phyloP scores from a whole-genome alignment of 176 grass and related monocot genomes.

The Otatea glauca region DNA sequence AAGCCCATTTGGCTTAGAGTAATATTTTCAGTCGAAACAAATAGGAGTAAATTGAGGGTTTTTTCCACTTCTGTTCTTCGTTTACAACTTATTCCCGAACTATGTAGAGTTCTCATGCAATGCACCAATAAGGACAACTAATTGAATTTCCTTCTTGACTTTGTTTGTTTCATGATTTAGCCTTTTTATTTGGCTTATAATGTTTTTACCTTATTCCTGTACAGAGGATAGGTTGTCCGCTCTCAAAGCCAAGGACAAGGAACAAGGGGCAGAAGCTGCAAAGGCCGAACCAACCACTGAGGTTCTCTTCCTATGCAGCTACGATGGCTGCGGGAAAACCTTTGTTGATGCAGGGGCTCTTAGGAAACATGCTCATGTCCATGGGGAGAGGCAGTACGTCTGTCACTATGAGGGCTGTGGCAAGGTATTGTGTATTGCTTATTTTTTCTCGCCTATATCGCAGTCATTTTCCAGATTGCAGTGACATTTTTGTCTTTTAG shows the following conservation, averaged over 20 bases:
- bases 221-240: constrained; percentile 81
- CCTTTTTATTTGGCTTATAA: constrained; percentile 5
- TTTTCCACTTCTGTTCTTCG: neutral
- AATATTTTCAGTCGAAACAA: neutral
- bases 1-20: neutral
- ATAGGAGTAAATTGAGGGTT: neutral
- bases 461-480: neutral
- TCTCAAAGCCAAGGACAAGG: constrained; percentile 66
- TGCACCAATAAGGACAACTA: neutral
- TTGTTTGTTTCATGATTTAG: neutral
- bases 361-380: constrained; percentile 82
- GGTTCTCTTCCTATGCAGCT: constrained; percentile 91
- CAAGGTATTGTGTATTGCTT: constrained; percentile 64
- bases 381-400: constrained; percentile 83
- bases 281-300: constrained; percentile 75
- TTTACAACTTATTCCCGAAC: neutral
- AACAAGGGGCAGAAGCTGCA: constrained; percentile 52
- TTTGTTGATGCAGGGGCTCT: constrained; percentile 76
- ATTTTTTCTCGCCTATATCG: neutral
- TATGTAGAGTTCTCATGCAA: neutral
- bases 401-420: constrained; percentile 87
- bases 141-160: neutral
- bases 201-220: constrained; percentile 14
- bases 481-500: constrained; percentile 2
- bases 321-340: constrained; percentile 81